These are phyloP conservation scores for Salvia splendens DNA, from an alignment of 257 asterid species.

Conservation along the genomic window DNA sequence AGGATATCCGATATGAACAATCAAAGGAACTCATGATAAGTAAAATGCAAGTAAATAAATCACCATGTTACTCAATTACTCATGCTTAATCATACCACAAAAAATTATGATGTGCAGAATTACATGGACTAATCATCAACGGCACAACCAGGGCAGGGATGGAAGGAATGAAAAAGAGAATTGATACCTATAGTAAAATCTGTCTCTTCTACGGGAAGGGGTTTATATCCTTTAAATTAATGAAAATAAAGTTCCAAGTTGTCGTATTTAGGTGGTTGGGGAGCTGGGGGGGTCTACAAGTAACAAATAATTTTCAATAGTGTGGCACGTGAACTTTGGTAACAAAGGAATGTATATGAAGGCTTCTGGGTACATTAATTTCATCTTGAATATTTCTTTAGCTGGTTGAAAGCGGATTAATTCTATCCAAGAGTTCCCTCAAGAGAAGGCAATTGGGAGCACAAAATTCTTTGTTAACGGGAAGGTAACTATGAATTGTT, in stretches of 20 bases:
- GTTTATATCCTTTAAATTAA: slow-evolving; percentile 15
- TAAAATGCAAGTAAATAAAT: neutral
- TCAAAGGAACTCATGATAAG: slow-evolving; percentile 1
- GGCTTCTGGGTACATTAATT: slow-evolving; percentile 2
- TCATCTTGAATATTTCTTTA: neutral
- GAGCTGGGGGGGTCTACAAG: neutral
- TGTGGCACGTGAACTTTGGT: neutral
- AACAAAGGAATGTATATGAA: neutral
- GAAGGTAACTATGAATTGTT: neutral
- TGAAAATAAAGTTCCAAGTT: neutral
- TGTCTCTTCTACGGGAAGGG: slow-evolving; percentile 3
- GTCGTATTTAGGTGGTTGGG: neutral
- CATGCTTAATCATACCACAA: slow-evolving; percentile 3
- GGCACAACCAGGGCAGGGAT: slow-evolving; percentile 16
- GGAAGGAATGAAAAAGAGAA: slow-evolving; percentile 14
- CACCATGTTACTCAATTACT: neutral
- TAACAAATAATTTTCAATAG: slow-evolving; percentile 1
- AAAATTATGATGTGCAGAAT: slow-evolving; percentile 12
- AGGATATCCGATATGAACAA: slow-evolving; percentile 16
- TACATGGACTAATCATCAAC: slow-evolving; percentile 15
- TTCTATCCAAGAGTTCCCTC: slow-evolving; percentile 10
- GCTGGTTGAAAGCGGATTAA: slow-evolving; percentile 15
- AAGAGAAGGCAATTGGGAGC: neutral
- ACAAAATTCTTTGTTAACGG: neutral
- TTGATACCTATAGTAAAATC: neutral